Percentiles rank a stretch among this genome's conserved stretches.
phyloP scores from a whole-genome alignment of 2,329 filamentous ascomycete species.

The Chaetomium sp. region DNA sequence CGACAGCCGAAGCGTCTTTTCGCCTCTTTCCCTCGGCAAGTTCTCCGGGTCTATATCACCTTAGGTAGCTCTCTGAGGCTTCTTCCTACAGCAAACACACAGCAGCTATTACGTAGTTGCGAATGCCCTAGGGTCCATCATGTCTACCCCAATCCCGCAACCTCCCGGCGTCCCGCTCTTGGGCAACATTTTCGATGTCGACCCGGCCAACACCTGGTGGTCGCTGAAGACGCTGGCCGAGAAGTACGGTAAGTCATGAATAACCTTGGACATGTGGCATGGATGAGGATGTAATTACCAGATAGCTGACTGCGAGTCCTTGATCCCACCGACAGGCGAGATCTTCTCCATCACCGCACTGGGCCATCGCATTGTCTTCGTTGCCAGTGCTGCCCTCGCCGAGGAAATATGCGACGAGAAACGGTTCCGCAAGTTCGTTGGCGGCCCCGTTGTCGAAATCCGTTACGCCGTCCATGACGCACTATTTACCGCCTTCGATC shows the following conservation, averaged over 20 bases:
- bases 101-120: no score
- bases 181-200: conserved; percentile 45
- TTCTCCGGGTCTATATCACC: no score
- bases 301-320: no score
- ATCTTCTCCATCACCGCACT: conserved; percentile 40
- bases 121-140: conserved; percentile 9
- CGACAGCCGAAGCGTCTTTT: no score
- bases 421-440: conserved; percentile 49
- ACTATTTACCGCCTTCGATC: conserved; percentile 46
- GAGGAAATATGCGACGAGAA: conserved; percentile 45
- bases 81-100: no score
- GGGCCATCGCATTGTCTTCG: conserved; percentile 36
- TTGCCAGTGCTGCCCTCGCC: conserved; percentile 35
- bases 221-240: conserved; percentile 43
- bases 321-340: conserved; percentile 29
- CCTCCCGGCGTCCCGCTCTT: conserved; percentile 44
- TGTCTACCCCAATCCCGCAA: conserved; percentile 44
- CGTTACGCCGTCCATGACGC: conserved; percentile 43
- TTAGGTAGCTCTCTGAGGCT: no score
- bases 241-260: conserved; percentile 25
- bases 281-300: no score
- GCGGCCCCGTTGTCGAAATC: conserved; percentile 47
- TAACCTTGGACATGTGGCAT: no score
- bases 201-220: conserved; percentile 43
- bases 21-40: no score